Conservation (phyloP, 2,329 filamentous ascomycete genomes). For the Aspergillus sp. region DNA sequence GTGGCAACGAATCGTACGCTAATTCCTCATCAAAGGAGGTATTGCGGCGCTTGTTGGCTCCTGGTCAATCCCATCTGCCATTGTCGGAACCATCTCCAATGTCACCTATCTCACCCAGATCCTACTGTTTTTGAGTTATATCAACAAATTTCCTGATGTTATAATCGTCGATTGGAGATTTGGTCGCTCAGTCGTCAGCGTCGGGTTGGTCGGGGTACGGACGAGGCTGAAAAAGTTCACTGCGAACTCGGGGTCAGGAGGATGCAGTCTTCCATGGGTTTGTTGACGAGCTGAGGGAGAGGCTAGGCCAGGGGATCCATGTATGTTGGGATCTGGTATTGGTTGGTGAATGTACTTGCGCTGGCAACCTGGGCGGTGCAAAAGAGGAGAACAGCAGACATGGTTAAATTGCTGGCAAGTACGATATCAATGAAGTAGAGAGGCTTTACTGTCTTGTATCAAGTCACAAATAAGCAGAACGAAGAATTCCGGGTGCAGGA, state of each 20-base stretch:
- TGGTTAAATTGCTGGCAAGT: neutral
- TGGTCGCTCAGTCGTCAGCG: neutral
- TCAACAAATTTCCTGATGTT: slow-evolving; percentile 58
- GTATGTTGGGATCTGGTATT: neutral
- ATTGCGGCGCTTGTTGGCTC: slow-evolving; percentile 76
- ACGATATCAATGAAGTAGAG: neutral
- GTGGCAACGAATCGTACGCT: slow-evolving; percentile 71
- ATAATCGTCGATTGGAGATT: slow-evolving; percentile 34
- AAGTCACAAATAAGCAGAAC: neutral
- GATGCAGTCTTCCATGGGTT: neutral
- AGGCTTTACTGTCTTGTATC: neutral
- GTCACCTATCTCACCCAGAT: slow-evolving; percentile 55
- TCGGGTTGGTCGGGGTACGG: neutral
- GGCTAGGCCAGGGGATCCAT: neutral
- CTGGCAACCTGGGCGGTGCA: neutral
- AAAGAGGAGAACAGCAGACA: neutral
- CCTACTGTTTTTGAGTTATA: slow-evolving; percentile 60
- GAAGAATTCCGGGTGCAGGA: neutral
- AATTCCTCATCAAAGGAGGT: slow-evolving; percentile 59
- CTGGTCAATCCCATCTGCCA: slow-evolving; percentile 67
- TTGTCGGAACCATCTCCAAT: slow-evolving; percentile 84
- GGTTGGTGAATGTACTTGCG: neutral
- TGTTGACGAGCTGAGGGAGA: neutral
- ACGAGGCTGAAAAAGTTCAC: neutral
- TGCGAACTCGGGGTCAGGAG: neutral